Base-by-base conservation (phyloP, 2,329 filamentous ascomycete species). In the Phialophora macrospora region DNA sequence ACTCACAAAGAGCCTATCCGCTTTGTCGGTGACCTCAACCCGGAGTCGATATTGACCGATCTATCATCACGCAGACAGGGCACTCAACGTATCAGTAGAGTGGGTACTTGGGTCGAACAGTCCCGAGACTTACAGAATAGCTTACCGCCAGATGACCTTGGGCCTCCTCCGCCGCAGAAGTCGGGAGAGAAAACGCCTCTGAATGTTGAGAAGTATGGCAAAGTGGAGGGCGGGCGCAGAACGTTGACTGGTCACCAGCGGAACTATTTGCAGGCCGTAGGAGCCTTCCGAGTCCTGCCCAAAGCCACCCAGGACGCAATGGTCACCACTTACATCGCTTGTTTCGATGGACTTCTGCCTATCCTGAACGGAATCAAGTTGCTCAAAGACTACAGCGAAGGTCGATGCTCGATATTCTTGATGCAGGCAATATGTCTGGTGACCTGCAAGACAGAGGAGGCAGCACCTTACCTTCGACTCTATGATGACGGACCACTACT, bases 1-100 rank as follows among this genome's bases (percentile, higher is more conserved):
- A 70, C 62, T 38, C 71, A 71, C 60, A 72, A 71, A 60, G 70
- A 72, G 58, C 70, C 68, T 14, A 67, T 71, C 14, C 74, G 77
- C 20, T 79, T 79, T 56, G 77, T 80, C 24, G 77, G 78, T 32
- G 77, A 80, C 60, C 71, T 78, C 1, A 79, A 79, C 60, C 78
- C 78, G 6, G 78, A 80, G 70, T 75, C 78, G 34, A 71, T 78
- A 6, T 76, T 80, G 20, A 76, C 69, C 22, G 70, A 72, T 32
- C 56, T 71, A 26, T 68, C 69, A n/a, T 63, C 66, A 12, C 56
- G 68, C 20, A 56, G 60, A 5, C 63, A 71, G 32, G 70, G 67
- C 32, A 51, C 30, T 2, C 62, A 62, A 28, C 68, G 71, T 17
- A 67, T 71, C 60, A 72, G 69, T 44, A 60, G 71, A 12, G 65